Evolutionary conservation across 257 asterid genomes (phyloP).

Genomic region (Hygrophila difformis): DNA sequence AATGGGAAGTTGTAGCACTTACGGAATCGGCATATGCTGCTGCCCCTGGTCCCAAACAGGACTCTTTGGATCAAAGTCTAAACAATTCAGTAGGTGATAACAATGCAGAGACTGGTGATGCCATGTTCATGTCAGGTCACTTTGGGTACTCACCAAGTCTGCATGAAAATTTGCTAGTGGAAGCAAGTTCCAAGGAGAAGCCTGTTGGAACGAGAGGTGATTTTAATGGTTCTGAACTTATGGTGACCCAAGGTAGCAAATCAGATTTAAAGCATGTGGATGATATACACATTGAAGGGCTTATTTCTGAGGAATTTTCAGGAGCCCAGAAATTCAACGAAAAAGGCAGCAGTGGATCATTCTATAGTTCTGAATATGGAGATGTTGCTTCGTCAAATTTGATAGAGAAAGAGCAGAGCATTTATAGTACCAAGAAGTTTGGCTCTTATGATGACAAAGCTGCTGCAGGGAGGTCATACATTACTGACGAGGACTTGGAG

Average conservation of each 20-base stretch:
- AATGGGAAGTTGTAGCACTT: conserved; percentile 60
- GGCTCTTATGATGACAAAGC: conserved; percentile 29
- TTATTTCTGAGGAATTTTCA: conserved; percentile 31
- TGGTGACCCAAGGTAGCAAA: conserved; percentile 24
- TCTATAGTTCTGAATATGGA: conserved; percentile 29
- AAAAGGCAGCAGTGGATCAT: conserved; percentile 22
- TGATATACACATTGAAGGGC: conserved; percentile 25
- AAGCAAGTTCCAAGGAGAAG: conserved; percentile 27
- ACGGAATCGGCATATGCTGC: conserved; percentile 53
- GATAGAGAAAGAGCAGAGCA: conserved; percentile 37
- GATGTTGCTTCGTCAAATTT: conserved; percentile 26
- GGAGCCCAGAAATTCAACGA: conserved; percentile 31
- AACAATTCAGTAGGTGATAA: conserved; percentile 14
- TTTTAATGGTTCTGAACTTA: conserved; percentile 18
- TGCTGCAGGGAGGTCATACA: conserved; percentile 18
- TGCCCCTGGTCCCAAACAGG: conserved; percentile 35
- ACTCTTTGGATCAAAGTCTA: conserved; percentile 12
- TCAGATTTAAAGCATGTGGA: conserved; percentile 28
- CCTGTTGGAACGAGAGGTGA: conserved; percentile 19
- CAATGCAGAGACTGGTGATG: conserved; percentile 21
- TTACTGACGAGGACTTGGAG: conserved; percentile 20
- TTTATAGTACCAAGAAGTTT: conserved; percentile 22
- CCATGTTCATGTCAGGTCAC: conserved; percentile 43
- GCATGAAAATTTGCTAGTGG: conserved; percentile 35
- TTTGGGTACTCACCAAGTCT: conserved; percentile 25